phyloP scores from a whole-genome alignment of 192 early-diverging fungal genomes.

The Umbelopsis ramanniana region DNA sequence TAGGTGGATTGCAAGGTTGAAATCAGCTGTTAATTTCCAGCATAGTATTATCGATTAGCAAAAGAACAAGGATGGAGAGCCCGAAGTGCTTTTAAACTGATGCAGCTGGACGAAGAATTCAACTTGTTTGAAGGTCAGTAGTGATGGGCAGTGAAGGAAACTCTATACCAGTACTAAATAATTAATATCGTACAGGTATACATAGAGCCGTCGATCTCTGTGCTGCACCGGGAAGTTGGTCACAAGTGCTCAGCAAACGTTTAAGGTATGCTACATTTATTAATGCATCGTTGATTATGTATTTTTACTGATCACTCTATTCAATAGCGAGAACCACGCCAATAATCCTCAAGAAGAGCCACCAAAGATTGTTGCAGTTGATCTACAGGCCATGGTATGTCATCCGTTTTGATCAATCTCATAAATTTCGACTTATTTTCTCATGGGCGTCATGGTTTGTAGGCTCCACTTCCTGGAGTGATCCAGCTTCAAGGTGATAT shows the following conservation, averaged over 20 bases:
- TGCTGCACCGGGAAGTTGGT: slow-evolving; percentile 97
- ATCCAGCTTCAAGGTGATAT: slow-evolving; percentile 97
- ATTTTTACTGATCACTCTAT: neutral
- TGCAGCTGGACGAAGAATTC: slow-evolving; percentile 97
- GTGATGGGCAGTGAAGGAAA: neutral
- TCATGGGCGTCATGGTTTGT: neutral
- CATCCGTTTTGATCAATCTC: neutral
- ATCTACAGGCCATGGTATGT: slow-evolving; percentile 91
- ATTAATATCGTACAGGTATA: slow-evolving; percentile 55
- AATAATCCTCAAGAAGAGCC: slow-evolving; percentile 46
- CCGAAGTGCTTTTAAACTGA: slow-evolving; percentile 94
- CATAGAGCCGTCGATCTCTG: slow-evolving; percentile 93
- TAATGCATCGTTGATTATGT: neutral
- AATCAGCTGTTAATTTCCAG: neutral
- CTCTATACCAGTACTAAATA: neutral
- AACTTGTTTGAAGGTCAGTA: slow-evolving; percentile 75
- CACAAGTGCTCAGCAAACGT: slow-evolving; percentile 81
- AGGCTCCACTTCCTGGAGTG: slow-evolving; percentile 92
- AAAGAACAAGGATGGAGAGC: slow-evolving; percentile 99
- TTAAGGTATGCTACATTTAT: slow-evolving; percentile 48
- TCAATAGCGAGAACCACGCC: slow-evolving; percentile 54
- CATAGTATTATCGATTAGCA: slow-evolving; percentile 89
- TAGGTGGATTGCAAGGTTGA: neutral
- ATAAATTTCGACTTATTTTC: neutral
- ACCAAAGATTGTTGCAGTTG: slow-evolving; percentile 91